These are phyloP conservation scores for Vitellaria paradoxa DNA, from an alignment of 179 eudicot species.

Conservation along the genomic window DNA sequence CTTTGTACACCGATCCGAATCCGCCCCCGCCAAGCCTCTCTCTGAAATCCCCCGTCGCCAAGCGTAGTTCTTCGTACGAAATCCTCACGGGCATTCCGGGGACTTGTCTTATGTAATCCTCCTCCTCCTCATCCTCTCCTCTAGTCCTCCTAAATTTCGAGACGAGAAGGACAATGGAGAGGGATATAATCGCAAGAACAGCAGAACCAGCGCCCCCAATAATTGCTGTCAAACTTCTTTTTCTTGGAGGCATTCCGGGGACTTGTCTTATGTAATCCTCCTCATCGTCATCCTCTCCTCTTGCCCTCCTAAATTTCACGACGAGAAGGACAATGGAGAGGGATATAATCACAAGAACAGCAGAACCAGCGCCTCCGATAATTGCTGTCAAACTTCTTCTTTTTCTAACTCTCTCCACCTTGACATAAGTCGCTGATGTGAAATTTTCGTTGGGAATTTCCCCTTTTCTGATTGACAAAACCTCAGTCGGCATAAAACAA, in stretches of 20 bases:
- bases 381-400: not conserved
- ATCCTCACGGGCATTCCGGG: constrained; percentile 12
- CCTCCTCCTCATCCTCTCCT: constrained; percentile 3
- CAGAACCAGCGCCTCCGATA: constrained; percentile 9
- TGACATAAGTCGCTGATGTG: not conserved
- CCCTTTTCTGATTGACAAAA: constrained; percentile 10
- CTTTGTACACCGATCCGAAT: constrained; percentile 12
- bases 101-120: not conserved
- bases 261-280: constrained; percentile 3
- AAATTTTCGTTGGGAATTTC: constrained; percentile 11
- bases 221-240: not conserved
- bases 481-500: constrained; percentile 11
- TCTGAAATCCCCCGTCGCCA: constrained; percentile 2
- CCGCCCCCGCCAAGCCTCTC: constrained; percentile 12
- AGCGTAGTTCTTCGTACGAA: not conserved
- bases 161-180: not conserved
- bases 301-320: not conserved
- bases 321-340: not conserved
- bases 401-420: not conserved
- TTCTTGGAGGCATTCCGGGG: too few species aligned
- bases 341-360: not conserved
- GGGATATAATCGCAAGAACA: not conserved
- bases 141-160: not conserved
- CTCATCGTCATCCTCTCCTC: constrained; percentile 2
- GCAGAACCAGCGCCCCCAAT: constrained; percentile 10